Evolutionary conservation across 2,329 filamentous ascomycete genomes (phyloP).

Genomic region (Torrubiellomyces zombiae): DNA sequence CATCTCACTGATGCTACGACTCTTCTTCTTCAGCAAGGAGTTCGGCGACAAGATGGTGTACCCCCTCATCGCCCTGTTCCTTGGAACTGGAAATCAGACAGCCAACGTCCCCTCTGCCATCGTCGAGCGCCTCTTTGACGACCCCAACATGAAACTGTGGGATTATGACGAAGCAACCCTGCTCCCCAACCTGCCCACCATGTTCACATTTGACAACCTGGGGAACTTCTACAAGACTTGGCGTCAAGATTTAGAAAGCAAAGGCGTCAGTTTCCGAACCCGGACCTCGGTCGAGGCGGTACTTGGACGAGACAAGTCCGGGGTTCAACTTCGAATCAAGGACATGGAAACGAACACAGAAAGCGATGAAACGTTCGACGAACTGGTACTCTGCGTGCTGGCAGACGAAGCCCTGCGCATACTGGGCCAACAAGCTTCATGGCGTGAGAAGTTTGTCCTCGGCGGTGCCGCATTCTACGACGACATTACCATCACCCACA

Average conservation of each 20-base stretch:
- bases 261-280: conserved; percentile 38
- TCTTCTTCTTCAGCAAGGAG: conserved; percentile 53
- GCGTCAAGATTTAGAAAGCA: conserved; percentile 33
- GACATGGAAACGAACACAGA: conserved; percentile 32
- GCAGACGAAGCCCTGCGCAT: conserved; percentile 49
- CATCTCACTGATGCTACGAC: conserved; percentile 46
- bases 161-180: conserved; percentile 37
- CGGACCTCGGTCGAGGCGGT: conserved; percentile 38
- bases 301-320: conserved; percentile 29
- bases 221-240: conserved; percentile 43
- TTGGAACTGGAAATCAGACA: conserved; percentile 60
- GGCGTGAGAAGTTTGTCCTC: conserved; percentile 49
- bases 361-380: conserved; percentile 40
- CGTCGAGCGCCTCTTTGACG: conserved; percentile 41
- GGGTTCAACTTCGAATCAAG: conserved; percentile 36
- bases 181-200: conserved; percentile 41
- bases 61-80: conserved; percentile 55
- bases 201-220: conserved; percentile 50
- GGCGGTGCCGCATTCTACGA: conserved; percentile 54
- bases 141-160: conserved; percentile 43
- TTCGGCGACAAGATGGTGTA: conserved; percentile 57
- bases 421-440: conserved; percentile 37
- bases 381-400: conserved; percentile 47
- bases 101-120: conserved; percentile 55
- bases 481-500: conserved; percentile 56